Conservation (phyloP, 2,329 filamentous ascomycete species). For the Ustilaginoidea virens region DNA sequence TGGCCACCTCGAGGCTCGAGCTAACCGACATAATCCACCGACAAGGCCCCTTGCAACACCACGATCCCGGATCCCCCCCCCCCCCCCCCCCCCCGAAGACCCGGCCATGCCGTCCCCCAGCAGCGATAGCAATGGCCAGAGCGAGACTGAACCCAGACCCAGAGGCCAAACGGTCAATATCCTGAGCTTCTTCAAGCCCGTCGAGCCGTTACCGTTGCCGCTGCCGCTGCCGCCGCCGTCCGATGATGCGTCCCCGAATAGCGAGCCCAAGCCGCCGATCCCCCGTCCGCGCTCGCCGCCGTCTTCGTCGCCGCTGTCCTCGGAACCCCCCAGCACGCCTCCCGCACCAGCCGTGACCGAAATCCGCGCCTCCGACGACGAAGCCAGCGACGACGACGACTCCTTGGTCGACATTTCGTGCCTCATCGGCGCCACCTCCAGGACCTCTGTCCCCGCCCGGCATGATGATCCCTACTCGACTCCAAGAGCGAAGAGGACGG, state of each 20-base stretch:
- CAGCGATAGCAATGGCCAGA: conserved; percentile 7
- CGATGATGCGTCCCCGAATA: too few species aligned
- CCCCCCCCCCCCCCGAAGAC: too few species aligned
- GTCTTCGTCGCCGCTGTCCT: conserved; percentile 11
- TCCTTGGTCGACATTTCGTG: conserved; percentile 37
- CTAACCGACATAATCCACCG: too few species aligned
- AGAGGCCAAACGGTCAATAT: conserved; percentile 14
- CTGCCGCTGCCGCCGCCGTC: too few species aligned
- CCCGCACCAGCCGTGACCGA: conserved; percentile 16
- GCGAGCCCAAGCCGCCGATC: too few species aligned
- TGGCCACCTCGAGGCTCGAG: too few species aligned
- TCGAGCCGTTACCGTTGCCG: too few species aligned
- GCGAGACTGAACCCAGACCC: not conserved
- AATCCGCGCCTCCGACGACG: conserved; percentile 58
- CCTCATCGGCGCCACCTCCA: conserved; percentile 14
- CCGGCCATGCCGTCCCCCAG: conserved; percentile 11
- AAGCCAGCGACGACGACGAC: conserved; percentile 44
- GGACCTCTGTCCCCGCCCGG: conserved; percentile 4
- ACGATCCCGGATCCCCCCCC: too few species aligned
- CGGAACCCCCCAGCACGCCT: conserved; percentile 13
- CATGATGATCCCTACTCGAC: conserved; percentile 17
- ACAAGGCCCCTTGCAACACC: too few species aligned
- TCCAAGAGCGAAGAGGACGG: conserved; percentile 32
- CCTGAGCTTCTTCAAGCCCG: conserved; percentile 23
- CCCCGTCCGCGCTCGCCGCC: conserved; percentile 9